Percentiles rank a stretch among this genome's conserved stretches.
Conservation (phyloP, 805 yeast genomes). For the Candida nitratophila region DNA sequence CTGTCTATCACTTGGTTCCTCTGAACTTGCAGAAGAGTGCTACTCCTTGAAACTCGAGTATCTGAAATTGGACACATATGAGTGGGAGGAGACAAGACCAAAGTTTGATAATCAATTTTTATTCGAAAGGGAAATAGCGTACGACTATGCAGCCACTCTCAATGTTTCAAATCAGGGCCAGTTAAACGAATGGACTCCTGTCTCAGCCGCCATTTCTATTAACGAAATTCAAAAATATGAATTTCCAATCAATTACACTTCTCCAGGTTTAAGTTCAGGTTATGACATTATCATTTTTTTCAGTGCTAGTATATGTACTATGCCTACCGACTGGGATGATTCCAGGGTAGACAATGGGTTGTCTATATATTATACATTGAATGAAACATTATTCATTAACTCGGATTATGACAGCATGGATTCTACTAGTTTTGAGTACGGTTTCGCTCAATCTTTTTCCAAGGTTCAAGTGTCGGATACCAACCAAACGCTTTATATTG, state of each 20-base stretch:
- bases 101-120: neutral
- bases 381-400: conserved; percentile 11
- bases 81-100: too few species aligned
- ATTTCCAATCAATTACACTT: conserved; percentile 35
- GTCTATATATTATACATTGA: conserved; percentile 19
- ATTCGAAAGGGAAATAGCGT: neutral
- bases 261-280: conserved; percentile 35
- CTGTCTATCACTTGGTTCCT: neutral
- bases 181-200: conserved; percentile 1
- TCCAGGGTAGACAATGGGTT: conserved; percentile 13
- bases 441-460: conserved; percentile 19
- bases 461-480: conserved; percentile 7
- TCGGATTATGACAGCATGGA: conserved; percentile 7
- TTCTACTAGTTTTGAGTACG: conserved; percentile 12
- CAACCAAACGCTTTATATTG: conserved; percentile 11
- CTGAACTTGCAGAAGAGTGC: neutral
- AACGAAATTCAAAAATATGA: conserved; percentile 18
- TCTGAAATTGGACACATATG: neutral
- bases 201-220: neutral
- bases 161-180: conserved; percentile 1
- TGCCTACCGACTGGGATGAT: conserved; percentile 17
- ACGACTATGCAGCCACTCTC: neutral
- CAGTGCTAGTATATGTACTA: conserved; percentile 42
- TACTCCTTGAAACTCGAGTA: neutral
- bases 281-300: conserved; percentile 42